These are phyloP conservation scores for Acidiella bohemica DNA, from an alignment of 495 filamentous ascomycete species.

Conservation along the genomic window DNA sequence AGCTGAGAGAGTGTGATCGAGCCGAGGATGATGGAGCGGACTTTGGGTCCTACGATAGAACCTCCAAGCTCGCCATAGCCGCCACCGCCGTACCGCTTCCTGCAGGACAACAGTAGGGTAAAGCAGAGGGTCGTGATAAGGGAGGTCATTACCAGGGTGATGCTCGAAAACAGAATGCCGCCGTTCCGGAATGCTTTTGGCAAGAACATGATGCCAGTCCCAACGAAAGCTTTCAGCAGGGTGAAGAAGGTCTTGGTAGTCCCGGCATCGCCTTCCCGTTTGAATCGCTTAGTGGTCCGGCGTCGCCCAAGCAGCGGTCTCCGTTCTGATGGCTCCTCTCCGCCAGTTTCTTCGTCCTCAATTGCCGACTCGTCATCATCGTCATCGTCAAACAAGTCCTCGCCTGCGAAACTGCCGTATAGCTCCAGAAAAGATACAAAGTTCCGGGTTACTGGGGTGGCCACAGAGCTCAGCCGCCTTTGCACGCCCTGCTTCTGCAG, in stretches of 20 bases:
- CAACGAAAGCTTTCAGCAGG: constrained; percentile 50
- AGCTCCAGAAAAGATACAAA: constrained; percentile 58
- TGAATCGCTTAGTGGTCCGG: constrained; percentile 30
- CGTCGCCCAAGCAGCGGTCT: constrained; percentile 42
- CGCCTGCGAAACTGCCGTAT: constrained; percentile 59
- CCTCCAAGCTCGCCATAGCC: constrained; percentile 52
- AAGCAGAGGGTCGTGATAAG: constrained; percentile 46
- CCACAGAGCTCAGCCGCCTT: constrained; percentile 29
- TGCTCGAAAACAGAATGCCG: constrained; percentile 49
- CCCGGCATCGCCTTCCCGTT: constrained; percentile 41
- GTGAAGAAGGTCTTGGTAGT: constrained; percentile 54
- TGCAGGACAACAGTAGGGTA: constrained; percentile 46
- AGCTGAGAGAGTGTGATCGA: constrained; percentile 55
- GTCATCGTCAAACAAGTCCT: constrained; percentile 46
- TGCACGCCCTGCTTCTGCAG: constrained; percentile 33
- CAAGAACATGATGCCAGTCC: constrained; percentile 56
- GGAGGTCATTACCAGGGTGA: constrained; percentile 44
- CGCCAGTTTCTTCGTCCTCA: constrained; percentile 30
- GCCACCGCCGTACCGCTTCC: constrained; percentile 36
- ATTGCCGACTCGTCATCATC: constrained; percentile 38
- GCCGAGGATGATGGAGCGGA: constrained; percentile 41
- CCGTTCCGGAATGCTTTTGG: constrained; percentile 56
- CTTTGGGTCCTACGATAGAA: constrained; percentile 36
- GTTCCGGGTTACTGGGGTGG: constrained; percentile 42
- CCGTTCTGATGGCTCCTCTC: constrained; percentile 22